phyloP scores from a whole-genome alignment of 306 rosid genomes.

The Dalbergia cultrata region DNA sequence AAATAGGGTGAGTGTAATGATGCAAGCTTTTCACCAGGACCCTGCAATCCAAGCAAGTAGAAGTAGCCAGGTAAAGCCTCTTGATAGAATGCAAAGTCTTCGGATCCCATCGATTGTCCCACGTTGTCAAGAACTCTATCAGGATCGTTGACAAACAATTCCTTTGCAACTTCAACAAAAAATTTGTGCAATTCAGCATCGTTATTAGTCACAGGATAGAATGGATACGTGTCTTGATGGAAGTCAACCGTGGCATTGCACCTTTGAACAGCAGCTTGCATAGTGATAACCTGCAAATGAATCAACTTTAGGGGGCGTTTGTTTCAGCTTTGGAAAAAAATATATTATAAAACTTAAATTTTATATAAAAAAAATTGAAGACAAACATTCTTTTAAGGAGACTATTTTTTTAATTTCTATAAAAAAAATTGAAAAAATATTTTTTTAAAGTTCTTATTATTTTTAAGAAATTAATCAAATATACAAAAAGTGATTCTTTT shows the following conservation, averaged over 20 bases:
- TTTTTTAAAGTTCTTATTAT: too few relatives aligned
- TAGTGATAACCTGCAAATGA: constrained; percentile 61
- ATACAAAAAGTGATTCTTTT: too few relatives aligned
- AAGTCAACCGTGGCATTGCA: constrained; percentile 77
- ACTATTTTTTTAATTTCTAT: too few relatives aligned
- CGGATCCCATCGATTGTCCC: constrained; percentile 68
- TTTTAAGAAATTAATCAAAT: too few relatives aligned
- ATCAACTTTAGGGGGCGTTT: constrained; percentile 9
- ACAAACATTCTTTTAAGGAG: too few relatives aligned
- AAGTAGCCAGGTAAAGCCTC: constrained; percentile 81
- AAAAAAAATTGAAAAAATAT: too few relatives aligned
- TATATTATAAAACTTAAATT: too few relatives aligned
- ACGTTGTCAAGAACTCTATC: constrained; percentile 51
- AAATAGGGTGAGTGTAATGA: constrained; percentile 68
- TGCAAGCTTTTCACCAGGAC: constrained; percentile 43
- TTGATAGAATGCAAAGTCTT: constrained; percentile 89
- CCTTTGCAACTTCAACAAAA: constrained; percentile 60
- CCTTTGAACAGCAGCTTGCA: constrained; percentile 83
- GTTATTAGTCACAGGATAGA: constrained; percentile 67
- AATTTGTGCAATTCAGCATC: constrained; percentile 57
- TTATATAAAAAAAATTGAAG: too few relatives aligned
- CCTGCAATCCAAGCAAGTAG: constrained; percentile 69
- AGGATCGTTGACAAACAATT: constrained; percentile 62
- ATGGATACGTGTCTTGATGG: constrained; percentile 39
- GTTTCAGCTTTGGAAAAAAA: too few relatives aligned